Evolutionary conservation across 2,329 filamentous ascomycete species (phyloP).

Genomic region (Coniochaeta ligniaria): DNA sequence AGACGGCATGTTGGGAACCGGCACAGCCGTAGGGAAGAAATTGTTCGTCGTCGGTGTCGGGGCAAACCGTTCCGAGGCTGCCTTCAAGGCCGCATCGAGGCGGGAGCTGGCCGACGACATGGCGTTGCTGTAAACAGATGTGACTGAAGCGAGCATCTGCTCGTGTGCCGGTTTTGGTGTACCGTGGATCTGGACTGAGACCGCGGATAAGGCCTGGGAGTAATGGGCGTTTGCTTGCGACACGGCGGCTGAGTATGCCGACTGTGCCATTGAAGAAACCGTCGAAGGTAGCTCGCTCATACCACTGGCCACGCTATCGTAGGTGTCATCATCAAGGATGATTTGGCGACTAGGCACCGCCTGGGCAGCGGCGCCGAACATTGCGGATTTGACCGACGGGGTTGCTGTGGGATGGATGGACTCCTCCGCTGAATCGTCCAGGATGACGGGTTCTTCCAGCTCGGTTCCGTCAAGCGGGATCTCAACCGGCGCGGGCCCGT

Average conservation of each 20-base stretch:
- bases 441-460: conserved; percentile 10
- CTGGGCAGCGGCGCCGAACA: conserved; percentile 45
- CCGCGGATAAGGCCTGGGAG: conserved; percentile 56
- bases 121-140: conserved; percentile 60
- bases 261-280: conserved; percentile 16
- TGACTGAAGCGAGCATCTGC: conserved; percentile 61
- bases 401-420: conserved; percentile 16
- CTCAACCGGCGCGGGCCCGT: conserved; percentile 11
- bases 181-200: conserved; percentile 61
- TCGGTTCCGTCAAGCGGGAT: conserved; percentile 15
- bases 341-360: conserved; percentile 38
- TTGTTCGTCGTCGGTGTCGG: conserved; percentile 37
- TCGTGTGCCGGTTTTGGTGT: conserved; percentile 63
- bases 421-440: conserved; percentile 12
- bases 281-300: conserved; percentile 22
- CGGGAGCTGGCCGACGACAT: conserved; percentile 53
- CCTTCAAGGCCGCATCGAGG: conserved; percentile 46
- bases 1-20: conserved; percentile 21
- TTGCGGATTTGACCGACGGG: conserved; percentile 33
- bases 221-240: conserved; percentile 62
- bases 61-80: conserved; percentile 42
- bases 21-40: conserved; percentile 19
- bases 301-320: conserved; percentile 28
- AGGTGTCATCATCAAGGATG: conserved; percentile 41
- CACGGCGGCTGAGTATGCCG: conserved; percentile 57